phyloP scores from a whole-genome alignment of 1,139 yeast genomes.

The Ogataea hybrid region DNA sequence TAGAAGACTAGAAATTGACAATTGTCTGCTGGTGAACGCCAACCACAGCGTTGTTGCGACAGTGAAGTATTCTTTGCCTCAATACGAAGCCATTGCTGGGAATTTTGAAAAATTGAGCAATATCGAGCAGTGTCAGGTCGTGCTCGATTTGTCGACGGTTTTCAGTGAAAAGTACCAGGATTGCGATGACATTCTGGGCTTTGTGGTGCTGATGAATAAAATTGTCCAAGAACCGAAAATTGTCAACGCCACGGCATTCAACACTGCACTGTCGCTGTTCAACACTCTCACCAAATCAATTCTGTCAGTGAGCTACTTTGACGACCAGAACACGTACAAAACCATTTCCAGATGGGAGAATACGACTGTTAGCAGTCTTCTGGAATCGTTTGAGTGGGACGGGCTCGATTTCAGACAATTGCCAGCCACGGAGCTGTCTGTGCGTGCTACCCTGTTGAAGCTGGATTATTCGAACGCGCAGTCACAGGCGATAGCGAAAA shows the following conservation, averaged over 20 bases:
- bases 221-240: constrained; percentile 29
- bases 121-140: constrained; percentile 36
- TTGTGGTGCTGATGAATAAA: constrained; percentile 33
- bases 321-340: constrained; percentile 31
- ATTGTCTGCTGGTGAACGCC: constrained; percentile 40
- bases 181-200: constrained; percentile 33
- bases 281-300: constrained; percentile 34
- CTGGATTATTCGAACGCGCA: constrained; percentile 34
- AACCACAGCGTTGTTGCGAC: constrained; percentile 40
- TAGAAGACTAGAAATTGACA: constrained; percentile 40
- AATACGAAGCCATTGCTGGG: constrained; percentile 19
- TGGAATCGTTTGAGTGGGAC: constrained; percentile 27
- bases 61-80: constrained; percentile 24
- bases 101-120: constrained; percentile 28
- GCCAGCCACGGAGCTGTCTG: constrained; percentile 36
- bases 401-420: constrained; percentile 22
- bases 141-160: constrained; percentile 40
- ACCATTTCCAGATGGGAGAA: constrained; percentile 22
- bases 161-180: constrained; percentile 30
- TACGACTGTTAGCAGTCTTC: constrained; percentile 23
- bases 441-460: constrained; percentile 42
- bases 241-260: constrained; percentile 21
- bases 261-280: constrained; percentile 35
- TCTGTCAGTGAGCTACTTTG: constrained; percentile 28
- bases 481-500: constrained; percentile 36